A percentile compares a stretch with the other conserved stretches of the same genome.
phyloP scores from a whole-genome alignment of 495 filamentous ascomycete species.

The Aspergillus ostianus region DNA sequence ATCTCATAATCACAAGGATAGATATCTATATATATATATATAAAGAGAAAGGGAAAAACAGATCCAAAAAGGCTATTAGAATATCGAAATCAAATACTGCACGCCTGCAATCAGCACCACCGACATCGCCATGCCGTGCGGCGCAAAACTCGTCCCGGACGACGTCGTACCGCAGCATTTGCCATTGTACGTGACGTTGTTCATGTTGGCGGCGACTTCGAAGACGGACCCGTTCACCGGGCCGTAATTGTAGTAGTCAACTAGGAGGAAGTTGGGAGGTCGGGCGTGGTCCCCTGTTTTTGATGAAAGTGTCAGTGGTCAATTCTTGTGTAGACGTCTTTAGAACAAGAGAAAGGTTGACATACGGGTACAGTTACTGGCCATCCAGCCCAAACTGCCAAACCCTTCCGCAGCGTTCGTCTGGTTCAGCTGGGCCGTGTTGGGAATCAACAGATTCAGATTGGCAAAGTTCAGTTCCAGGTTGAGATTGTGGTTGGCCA shows the following conservation, averaged over 20 bases:
- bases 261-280: conserved; percentile 81
- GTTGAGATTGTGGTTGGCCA: conserved; percentile 93
- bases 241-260: conserved; percentile 84
- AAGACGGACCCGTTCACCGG: conserved; percentile 79
- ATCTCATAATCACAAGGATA: conserved; percentile 14
- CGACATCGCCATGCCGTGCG: conserved; percentile 22
- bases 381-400: conserved; percentile 71
- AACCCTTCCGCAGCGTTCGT: conserved; percentile 66
- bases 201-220: conserved; percentile 79
- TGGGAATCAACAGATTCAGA: conserved; percentile 39
- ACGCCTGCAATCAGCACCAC: conserved; percentile 27
- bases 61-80: conserved; percentile 21
- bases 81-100: conserved; percentile 24
- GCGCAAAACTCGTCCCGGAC: conserved; percentile 26
- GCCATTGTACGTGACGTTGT: conserved; percentile 78
- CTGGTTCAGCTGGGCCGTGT: conserved; percentile 58
- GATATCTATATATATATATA: conserved; percentile 12
- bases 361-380: conserved; percentile 64
- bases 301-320: conserved; percentile 14
- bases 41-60: neutral
- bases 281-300: conserved; percentile 56
- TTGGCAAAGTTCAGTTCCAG: conserved; percentile 52
- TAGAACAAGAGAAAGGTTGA: conserved; percentile 4
- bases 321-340: neutral
- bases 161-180: conserved; percentile 65